Evolutionary conservation across 495 filamentous ascomycete genomes (phyloP), one percentile per base, ranked within the genome.

Genomic region (Cairneyella variabilis): DNA sequence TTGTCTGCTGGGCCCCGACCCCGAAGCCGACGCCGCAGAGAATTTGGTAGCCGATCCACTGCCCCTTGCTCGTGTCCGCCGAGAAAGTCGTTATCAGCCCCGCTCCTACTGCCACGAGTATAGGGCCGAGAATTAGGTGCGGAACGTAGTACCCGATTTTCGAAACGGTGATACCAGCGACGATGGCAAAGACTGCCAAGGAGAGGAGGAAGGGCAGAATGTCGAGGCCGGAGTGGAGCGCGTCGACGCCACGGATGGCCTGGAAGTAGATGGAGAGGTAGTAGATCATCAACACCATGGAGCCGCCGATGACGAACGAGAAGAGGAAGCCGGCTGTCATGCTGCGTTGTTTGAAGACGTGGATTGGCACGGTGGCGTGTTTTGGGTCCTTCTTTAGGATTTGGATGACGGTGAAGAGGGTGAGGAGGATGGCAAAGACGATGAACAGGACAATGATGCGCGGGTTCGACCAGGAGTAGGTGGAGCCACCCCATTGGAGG

Each of bases 1-100:
- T 72, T 1, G 78, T 66, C 28, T 82, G 78, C 61, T 90, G 86
- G 75, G 88, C 77, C 11, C 85, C 84, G 7, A 78, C 67, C 0
- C 87, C 88, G 9, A 86, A 60, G 3, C 85, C 88, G 10, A 85
- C 71, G 28, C 88, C 88, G 37, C 74, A 77, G 14, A 90, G 52
- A 45, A 86, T 74, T 59, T 86, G 78, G 59, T 82, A 88, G 6
- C 83, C 83, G 42, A 84, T 79, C 84, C 83, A 89, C 20, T 75
- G 68, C 8, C 69, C 53, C 21, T 71, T 71, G 20, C 63, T 60
- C 1, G 82, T 79, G 51, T 77, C 62, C 0, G 71, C 39, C n/a
- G 70, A 69, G 47, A 87, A 72, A 1, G 82, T 82, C 0, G 78
- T 80, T 18, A 89, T 61, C n/a, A 89, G 64, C 0, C 86, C 86